Evolutionary conservation across 352 stramenopile species (phyloP).

Genomic region (Phytophthora brassicae): DNA sequence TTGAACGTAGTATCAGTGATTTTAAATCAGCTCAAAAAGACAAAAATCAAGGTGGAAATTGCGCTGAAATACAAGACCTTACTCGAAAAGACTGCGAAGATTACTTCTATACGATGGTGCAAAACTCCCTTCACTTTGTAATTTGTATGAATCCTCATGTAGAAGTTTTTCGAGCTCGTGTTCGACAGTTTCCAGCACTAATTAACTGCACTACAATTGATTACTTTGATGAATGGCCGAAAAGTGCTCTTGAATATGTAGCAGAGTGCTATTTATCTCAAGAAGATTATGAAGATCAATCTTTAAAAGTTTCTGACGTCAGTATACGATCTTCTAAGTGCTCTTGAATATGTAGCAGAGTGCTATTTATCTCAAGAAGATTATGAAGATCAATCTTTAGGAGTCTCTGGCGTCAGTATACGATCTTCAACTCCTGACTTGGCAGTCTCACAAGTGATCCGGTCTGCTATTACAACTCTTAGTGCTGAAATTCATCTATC

Average conservation of each 20-base stretch:
- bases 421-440: slow-evolving; percentile 9
- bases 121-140: slow-evolving; percentile 90
- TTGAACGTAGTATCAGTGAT: slow-evolving; percentile 19
- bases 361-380: slow-evolving; percentile 44
- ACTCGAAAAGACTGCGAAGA: slow-evolving; percentile 73
- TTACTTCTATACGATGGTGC: slow-evolving; percentile 80
- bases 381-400: not conserved
- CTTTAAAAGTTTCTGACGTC: not conserved
- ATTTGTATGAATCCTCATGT: slow-evolving; percentile 88
- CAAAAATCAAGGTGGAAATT: not conserved
- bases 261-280: slow-evolving; percentile 60
- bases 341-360: slow-evolving; percentile 82
- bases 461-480: slow-evolving; percentile 36
- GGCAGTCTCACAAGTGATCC: slow-evolving; percentile 15
- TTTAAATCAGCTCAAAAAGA: not conserved
- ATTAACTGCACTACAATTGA: slow-evolving; percentile 95
- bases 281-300: not conserved
- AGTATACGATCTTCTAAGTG: slow-evolving; percentile 1
- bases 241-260: slow-evolving; percentile 82
- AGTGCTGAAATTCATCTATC: slow-evolving; percentile 65
- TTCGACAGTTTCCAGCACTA: slow-evolving; percentile 91
- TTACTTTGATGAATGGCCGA: slow-evolving; percentile 93
- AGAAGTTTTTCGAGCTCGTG: slow-evolving; percentile 76
- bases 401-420: not conserved
- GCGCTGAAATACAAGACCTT: slow-evolving; percentile 24